Evolutionary conservation across 2,329 filamentous ascomycete genomes (phyloP).

Genomic region (Pseudogymnoascus sp.): DNA sequence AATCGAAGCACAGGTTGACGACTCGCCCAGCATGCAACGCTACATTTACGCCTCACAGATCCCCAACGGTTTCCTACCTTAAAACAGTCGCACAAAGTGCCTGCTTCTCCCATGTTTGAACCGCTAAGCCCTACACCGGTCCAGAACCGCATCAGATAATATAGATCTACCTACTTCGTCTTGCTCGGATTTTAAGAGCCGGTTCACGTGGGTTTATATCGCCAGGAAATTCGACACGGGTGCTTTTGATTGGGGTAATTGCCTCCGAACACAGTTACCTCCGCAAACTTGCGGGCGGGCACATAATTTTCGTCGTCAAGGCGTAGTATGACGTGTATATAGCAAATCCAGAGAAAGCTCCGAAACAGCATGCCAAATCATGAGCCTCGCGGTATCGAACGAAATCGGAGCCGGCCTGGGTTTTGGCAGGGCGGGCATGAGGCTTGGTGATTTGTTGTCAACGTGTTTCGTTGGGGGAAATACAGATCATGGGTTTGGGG

Average conservation of each 20-base stretch:
- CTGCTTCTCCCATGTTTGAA: not conserved
- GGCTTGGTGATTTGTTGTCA: not conserved
- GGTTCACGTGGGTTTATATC: not conserved
- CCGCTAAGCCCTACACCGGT: not conserved
- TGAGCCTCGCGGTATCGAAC: not conserved
- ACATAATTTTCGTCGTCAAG: conserved; percentile 2
- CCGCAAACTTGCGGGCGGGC: not conserved
- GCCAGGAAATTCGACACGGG: not conserved
- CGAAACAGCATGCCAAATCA: conserved; percentile 2
- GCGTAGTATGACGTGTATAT: conserved; percentile 1
- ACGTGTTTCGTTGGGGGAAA: not conserved
- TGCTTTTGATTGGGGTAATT: not conserved
- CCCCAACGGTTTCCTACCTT: conserved; percentile 7
- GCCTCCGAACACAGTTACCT: not conserved
- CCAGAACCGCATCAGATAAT: not conserved
- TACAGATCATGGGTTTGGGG: conserved; percentile 2
- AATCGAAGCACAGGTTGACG: not conserved
- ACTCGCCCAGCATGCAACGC: not conserved
- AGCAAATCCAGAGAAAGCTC: not conserved
- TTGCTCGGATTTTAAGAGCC: not conserved
- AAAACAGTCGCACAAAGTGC: not conserved
- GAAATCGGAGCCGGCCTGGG: not conserved
- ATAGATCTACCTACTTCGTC: not conserved
- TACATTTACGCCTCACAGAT: conserved; percentile 6
- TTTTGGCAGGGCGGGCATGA: not conserved